Base-by-base conservation (phyloP, 768 basidiomycete species). In the Boletus patriciae region DNA sequence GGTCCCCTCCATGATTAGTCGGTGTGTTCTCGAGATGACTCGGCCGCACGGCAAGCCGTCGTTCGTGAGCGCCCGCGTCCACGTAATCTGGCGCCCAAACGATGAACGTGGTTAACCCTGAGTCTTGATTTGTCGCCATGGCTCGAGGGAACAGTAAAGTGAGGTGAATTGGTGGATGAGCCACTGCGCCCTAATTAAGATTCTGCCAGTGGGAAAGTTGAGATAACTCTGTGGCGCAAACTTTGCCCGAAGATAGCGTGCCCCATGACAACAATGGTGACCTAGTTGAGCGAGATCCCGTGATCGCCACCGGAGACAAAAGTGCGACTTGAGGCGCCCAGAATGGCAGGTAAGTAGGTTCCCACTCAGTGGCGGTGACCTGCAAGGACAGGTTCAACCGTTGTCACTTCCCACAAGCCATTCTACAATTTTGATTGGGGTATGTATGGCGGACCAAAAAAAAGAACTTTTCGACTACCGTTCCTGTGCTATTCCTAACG, bases 21-120 rank as follows among this genome's bases (percentile, higher is more conserved):
- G 66, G 46, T 74, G 74, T 76, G 7, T 63, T 74, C 42, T 74
- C 79, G 13, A 86, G 67, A 67, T 90, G 88, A 41, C 65, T 57
- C 4, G 70, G 52, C 25, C 87, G 76, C 8, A 87, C 84, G 5
- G 76, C 72, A 31, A 84, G 68, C 19, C 88, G 78, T 33, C 76
- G 78, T 25, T 77, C 76, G 31, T 80, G 75, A 1, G 81, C 81
- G 10, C 80, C 85, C 43, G 77, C 75, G 29, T 85, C 83, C 10
- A 80, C 77, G 57, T 78, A 80, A 66, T 90, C 87, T 2, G 87
- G 87, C 2, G 86, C 86, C 61, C 83, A 88, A 37, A 88, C 79
- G 34, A 86, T 65, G 60, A 84, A 85, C 44, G 66, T 72, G 54
- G 50, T 31, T 41, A 60, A n/a, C n/a, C n/a, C n/a, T n/a, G n/a